Conservation (phyloP, 495 filamentous ascomycete species). For the Aspergillus taichungensis region DNA sequence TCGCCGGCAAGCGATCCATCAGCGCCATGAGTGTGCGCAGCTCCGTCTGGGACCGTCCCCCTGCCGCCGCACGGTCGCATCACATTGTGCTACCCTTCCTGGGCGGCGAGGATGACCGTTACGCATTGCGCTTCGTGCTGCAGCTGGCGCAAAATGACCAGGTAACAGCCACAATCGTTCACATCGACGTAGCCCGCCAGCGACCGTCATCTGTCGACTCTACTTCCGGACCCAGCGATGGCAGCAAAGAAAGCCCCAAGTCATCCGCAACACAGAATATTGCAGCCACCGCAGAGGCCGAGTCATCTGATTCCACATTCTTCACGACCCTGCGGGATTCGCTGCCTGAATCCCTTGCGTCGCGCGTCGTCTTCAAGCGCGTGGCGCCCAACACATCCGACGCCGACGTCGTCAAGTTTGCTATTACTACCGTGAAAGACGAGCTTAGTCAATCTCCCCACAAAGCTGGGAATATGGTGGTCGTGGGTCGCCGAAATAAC, state of each 20-base stretch:
- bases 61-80: slow-evolving; percentile 54
- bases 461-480: slow-evolving; percentile 72
- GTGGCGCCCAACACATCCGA: slow-evolving; percentile 4
- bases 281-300: not conserved
- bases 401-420: slow-evolving; percentile 19
- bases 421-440: slow-evolving; percentile 38
- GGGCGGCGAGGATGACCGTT: slow-evolving; percentile 77
- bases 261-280: not conserved
- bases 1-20: slow-evolving; percentile 40
- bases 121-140: slow-evolving; percentile 69
- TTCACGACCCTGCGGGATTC: slow-evolving; percentile 55
- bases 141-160: slow-evolving; percentile 70
- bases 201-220: not conserved
- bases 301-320: slow-evolving; percentile 45
- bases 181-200: slow-evolving; percentile 11
- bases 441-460: slow-evolving; percentile 52
- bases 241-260: not conserved
- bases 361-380: slow-evolving; percentile 52
- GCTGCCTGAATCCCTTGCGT: slow-evolving; percentile 45
- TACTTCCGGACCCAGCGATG: not conserved
- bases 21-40: slow-evolving; percentile 54
- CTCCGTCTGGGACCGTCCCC: slow-evolving; percentile 30
- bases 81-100: slow-evolving; percentile 85
- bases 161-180: slow-evolving; percentile 40
- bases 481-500: slow-evolving; percentile 54